Conservation (phyloP, 2,329 filamentous ascomycete species). For the Fusarium sp. region DNA sequence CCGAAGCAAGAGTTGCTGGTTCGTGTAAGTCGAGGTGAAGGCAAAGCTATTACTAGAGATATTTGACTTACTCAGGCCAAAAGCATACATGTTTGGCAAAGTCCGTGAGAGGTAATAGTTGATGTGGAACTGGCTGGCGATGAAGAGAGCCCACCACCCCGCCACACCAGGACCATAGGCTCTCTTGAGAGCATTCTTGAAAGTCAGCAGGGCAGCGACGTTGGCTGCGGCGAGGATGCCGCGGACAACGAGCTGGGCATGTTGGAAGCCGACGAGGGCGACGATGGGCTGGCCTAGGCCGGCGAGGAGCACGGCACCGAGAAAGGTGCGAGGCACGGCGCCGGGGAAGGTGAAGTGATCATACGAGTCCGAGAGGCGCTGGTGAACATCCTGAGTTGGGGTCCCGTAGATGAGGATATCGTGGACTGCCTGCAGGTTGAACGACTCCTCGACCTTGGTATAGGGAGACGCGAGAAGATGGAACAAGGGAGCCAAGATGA, state of each 20-base stretch:
- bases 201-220: conserved; percentile 73
- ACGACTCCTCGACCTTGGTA: conserved; percentile 98
- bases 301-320: conserved; percentile 82
- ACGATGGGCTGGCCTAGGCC: conserved; percentile 77
- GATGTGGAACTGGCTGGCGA: conserved; percentile 89
- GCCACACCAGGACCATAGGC: conserved; percentile 77
- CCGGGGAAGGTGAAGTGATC: conserved; percentile 94
- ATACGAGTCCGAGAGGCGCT: conserved; percentile 73
- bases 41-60: neutral
- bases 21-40: neutral
- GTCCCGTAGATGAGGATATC: conserved; percentile 88
- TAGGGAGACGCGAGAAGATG: conserved; percentile 84
- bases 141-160: conserved; percentile 83
- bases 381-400: conserved; percentile 67
- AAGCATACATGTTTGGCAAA: conserved; percentile 96
- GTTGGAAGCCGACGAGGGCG: conserved; percentile 64
- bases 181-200: conserved; percentile 71
- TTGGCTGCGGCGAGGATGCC: conserved; percentile 84
- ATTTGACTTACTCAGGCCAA: conserved; percentile 77
- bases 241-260: conserved; percentile 75
- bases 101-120: conserved; percentile 93
- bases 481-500: conserved; percentile 70
- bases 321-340: conserved; percentile 89
- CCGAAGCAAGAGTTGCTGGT: conserved; percentile 74
- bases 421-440: conserved; percentile 94